Base-by-base conservation (phyloP, 2,329 filamentous ascomycete genomes). In the Beauveria australis region DNA sequence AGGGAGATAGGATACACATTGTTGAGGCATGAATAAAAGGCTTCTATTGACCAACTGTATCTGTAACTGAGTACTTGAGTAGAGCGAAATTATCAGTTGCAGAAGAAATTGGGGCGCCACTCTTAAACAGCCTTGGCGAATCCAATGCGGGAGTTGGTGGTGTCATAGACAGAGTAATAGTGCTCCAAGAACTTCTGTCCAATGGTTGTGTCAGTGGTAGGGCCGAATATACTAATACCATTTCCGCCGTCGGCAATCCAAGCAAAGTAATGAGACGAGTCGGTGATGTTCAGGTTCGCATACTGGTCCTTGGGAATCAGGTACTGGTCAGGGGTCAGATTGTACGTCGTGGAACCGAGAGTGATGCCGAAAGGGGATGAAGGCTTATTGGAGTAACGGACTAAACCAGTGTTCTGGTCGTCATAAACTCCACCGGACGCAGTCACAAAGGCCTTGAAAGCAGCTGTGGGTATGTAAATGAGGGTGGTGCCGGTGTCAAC, bases 321-420 rank as follows among this genome's bases (percentile, higher is more conserved):
- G 40, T 43, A 43, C 40, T 43, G 40, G 16, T 43, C 18, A 1
- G 40, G 40, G 18, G 40, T 43, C 0, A 43, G 40, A n/a, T 0
- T n/a, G 18, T 18, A 43, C 18, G 14, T 3, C 16, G 14, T 43
- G 40, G 40, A 43, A 10, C 40, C 40, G 1, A 43, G 6, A 5
- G 40, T 43, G 40, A 43, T n/a, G 40, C 16, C 9, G 18, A 43
- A 1, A 4, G 14, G 0, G 40, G 40, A n/a, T 4, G 40, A 2
- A 7, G 40, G 40, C 40, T 43, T 43, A 16, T 7, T n/a, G 40
- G 40, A 18, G 6, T 43, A 43, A 16, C 40, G 14, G 16, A n/a
- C 16, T 2, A 41, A 8, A 0, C 3, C 1, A n/a, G 16, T 41
- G 5, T 0, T 5, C 5, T 1, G 1, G 16, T 16, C 40, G 16